Evolutionary conservation across 208 protist species (phyloP).

Genomic region (Porcisia hertigi): DNA sequence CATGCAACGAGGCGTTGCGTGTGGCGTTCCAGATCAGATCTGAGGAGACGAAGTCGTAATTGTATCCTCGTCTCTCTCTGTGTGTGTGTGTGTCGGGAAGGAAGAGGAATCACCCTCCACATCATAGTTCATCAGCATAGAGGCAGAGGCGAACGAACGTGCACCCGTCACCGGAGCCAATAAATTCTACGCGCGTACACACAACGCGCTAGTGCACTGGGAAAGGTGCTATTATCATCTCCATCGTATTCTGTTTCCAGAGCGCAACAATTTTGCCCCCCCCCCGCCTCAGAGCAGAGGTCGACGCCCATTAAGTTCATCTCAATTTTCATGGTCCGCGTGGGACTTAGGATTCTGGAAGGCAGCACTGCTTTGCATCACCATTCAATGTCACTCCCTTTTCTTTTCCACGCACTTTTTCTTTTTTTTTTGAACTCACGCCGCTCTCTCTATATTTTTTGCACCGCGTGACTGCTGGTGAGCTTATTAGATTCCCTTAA

Average conservation of each 20-base stretch:
- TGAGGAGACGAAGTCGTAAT: neutral
- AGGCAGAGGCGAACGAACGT: no score
- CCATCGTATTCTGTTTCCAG: neutral
- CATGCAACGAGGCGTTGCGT: slow-evolving; percentile 61
- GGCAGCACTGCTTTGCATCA: neutral
- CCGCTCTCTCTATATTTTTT: neutral
- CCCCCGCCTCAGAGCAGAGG: neutral
- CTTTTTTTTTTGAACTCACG: neutral
- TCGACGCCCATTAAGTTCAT: neutral
- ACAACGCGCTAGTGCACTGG: no score
- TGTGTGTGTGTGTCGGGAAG: neutral
- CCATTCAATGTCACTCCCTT: neutral
- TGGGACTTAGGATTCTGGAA: neutral
- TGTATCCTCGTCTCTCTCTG: neutral
- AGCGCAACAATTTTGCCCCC: neutral
- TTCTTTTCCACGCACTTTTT: neutral
- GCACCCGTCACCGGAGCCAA: no score
- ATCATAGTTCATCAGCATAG: no score
- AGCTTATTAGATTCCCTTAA: no score
- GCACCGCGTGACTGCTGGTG: neutral
- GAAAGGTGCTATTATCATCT: no score
- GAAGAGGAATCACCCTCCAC: neutral
- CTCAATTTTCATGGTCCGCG: neutral
- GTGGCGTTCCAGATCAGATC: slow-evolving; percentile 33
- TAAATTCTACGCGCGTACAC: no score